Conservation (phyloP, 108 stramenopile species). For the Skeletonema grethae region DNA sequence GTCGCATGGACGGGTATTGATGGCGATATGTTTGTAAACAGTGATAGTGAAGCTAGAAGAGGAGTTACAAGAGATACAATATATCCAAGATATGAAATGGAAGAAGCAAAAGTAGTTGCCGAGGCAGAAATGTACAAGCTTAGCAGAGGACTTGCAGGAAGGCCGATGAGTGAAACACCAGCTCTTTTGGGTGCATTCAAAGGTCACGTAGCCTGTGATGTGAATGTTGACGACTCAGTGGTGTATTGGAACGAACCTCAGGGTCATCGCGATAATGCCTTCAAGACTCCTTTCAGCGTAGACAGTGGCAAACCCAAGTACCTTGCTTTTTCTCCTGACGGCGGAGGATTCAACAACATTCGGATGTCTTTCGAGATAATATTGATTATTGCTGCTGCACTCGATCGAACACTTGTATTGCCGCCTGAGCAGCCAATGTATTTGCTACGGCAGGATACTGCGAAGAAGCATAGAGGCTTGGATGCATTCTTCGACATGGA, state of each 20-base stretch:
- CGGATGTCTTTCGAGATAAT: slow-evolving; percentile 85
- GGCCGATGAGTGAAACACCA: slow-evolving; percentile 16
- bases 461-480: slow-evolving; percentile 60
- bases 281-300: slow-evolving; percentile 50
- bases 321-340: slow-evolving; percentile 71
- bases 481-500: slow-evolving; percentile 81
- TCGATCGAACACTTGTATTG: slow-evolving; percentile 78
- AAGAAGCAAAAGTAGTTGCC: slow-evolving; percentile 1
- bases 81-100: slow-evolving; percentile 20
- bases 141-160: slow-evolving; percentile 13
- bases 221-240: slow-evolving; percentile 53
- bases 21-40: slow-evolving; percentile 65
- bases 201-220: slow-evolving; percentile 54
- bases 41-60: slow-evolving; percentile 38
- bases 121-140: neutral
- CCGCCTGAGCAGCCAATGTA: slow-evolving; percentile 87
- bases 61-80: neutral
- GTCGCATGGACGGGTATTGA: slow-evolving; percentile 74
- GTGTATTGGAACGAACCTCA: slow-evolving; percentile 82
- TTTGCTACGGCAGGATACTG: slow-evolving; percentile 64
- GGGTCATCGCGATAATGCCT: slow-evolving; percentile 51
- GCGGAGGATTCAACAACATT: slow-evolving; percentile 72
- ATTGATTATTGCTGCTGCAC: slow-evolving; percentile 75
- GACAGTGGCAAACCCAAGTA: slow-evolving; percentile 28
- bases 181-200: slow-evolving; percentile 12